These are phyloP conservation scores for Whalleya microplaca DNA, from an alignment of 2,329 filamentous ascomycete species.

Conservation along the genomic window DNA sequence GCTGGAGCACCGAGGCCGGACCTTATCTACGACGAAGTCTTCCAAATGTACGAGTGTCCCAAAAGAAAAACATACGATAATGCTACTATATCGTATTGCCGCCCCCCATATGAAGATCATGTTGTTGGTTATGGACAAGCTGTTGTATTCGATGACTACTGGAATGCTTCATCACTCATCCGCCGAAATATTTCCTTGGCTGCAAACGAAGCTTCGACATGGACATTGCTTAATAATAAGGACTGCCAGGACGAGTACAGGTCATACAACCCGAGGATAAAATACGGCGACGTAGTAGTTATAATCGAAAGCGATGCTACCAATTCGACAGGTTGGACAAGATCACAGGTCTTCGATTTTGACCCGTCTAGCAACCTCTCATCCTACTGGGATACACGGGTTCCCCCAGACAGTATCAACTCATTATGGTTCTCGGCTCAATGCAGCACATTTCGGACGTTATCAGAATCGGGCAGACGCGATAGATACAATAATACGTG, in stretches of 20 bases:
- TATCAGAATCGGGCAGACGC: too few relatives aligned
- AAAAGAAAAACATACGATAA: too few relatives aligned
- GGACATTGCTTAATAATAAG: neutral
- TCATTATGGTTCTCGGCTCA: conserved; percentile 14
- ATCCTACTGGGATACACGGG: neutral
- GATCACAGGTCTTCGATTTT: conserved; percentile 19
- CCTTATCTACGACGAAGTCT: neutral
- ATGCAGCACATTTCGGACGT: conserved; percentile 1
- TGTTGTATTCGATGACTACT: neutral
- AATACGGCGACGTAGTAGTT: conserved; percentile 13
- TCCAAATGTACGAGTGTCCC: too few relatives aligned
- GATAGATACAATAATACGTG: too few relatives aligned
- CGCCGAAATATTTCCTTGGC: neutral
- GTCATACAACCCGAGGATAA: conserved; percentile 2
- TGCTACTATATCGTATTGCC: too few relatives aligned
- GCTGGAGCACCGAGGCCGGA: neutral
- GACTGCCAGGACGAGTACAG: conserved; percentile 2
- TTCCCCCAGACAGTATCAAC: neutral
- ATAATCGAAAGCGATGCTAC: conserved; percentile 3
- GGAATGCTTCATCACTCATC: neutral
- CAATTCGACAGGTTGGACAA: conserved; percentile 10
- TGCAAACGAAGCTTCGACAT: neutral
- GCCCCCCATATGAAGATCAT: too few relatives aligned
- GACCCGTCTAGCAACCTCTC: conserved; percentile 4
- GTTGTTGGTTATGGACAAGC: neutral